Conservation (phyloP, 208 protist species). For the Crithidia brevicula region DNA sequence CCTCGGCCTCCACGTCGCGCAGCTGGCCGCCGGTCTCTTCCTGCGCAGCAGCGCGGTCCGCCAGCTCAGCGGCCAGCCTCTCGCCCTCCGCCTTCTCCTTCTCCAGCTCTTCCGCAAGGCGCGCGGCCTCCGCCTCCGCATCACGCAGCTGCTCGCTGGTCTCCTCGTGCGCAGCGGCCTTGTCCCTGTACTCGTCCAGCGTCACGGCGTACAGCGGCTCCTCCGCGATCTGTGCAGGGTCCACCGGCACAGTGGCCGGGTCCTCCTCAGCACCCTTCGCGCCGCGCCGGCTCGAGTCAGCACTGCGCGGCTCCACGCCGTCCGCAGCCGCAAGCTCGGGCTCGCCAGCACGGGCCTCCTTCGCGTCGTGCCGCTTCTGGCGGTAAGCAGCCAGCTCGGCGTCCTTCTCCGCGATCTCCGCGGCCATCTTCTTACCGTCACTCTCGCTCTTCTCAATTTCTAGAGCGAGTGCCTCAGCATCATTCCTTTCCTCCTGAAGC, state of each 20-base stretch:
- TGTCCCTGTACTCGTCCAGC: constrained; percentile 25
- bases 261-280: constrained; percentile 2
- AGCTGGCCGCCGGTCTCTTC: background rate
- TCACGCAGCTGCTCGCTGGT: background rate
- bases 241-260: constrained; percentile 11
- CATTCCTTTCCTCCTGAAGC: too few species aligned
- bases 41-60: constrained; percentile 7
- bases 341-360: constrained; percentile 21
- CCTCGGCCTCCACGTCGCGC: background rate
- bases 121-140: background rate
- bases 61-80: background rate
- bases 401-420: constrained; percentile 1
- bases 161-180: background rate
- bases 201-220: constrained; percentile 35
- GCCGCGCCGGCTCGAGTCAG: background rate
- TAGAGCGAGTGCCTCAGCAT: too few species aligned
- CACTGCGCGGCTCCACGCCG: background rate
- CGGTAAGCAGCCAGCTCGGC: constrained; percentile 37
- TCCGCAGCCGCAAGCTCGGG: constrained; percentile 6
- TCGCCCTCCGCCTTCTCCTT: constrained; percentile 14
- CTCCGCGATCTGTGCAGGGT: constrained; percentile 25
- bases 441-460: too few species aligned
- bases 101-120: constrained; percentile 23
- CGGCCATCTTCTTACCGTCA: constrained; percentile 2
- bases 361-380: constrained; percentile 34